phyloP scores from a whole-genome alignment of 768 basidiomycete genomes.

The Suillus spraguei region DNA sequence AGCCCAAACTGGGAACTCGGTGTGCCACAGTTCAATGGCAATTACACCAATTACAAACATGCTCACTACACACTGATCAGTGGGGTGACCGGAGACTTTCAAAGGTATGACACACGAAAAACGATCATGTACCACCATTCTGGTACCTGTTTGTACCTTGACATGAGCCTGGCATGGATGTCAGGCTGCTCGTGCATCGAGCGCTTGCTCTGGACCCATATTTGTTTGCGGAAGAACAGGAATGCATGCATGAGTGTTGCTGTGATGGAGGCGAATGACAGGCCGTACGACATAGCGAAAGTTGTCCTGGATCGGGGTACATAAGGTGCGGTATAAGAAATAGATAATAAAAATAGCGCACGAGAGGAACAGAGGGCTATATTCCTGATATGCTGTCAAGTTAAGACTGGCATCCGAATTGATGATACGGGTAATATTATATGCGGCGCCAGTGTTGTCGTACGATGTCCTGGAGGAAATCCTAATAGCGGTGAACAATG shows the following conservation, averaged over 20 bases:
- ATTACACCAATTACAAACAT: conserved; percentile 39
- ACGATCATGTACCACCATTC: conserved; percentile 54
- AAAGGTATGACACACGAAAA: conserved; percentile 31
- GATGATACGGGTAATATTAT: conserved; percentile 62
- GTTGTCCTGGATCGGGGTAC: conserved; percentile 41
- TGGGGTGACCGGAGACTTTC: conserved; percentile 7
- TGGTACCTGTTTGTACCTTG: conserved; percentile 46
- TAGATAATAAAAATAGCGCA: conserved; percentile 24
- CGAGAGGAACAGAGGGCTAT: conserved; percentile 66
- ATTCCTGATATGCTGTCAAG: conserved; percentile 52
- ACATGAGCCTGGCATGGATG: conserved; percentile 54
- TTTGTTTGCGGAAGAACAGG: conserved; percentile 79
- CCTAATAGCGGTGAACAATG: conserved; percentile 22
- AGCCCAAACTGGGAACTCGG: conserved; percentile 44
- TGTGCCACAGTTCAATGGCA: conserved; percentile 39
- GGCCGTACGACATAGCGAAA: conserved; percentile 77
- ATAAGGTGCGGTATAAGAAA: conserved; percentile 24
- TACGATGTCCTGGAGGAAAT: conserved; percentile 69
- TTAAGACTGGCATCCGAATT: conserved; percentile 58
- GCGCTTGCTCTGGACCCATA: conserved; percentile 69
- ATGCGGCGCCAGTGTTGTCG: conserved; percentile 59
- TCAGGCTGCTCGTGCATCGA: conserved; percentile 81
- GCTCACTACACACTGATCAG: conserved; percentile 18
- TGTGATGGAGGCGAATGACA: conserved; percentile 84
- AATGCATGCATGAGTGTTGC: conserved; percentile 72